Evolutionary conservation across 1,139 yeast species (phyloP).

Genomic region (Kurtzmaniella quercitrusa): DNA sequence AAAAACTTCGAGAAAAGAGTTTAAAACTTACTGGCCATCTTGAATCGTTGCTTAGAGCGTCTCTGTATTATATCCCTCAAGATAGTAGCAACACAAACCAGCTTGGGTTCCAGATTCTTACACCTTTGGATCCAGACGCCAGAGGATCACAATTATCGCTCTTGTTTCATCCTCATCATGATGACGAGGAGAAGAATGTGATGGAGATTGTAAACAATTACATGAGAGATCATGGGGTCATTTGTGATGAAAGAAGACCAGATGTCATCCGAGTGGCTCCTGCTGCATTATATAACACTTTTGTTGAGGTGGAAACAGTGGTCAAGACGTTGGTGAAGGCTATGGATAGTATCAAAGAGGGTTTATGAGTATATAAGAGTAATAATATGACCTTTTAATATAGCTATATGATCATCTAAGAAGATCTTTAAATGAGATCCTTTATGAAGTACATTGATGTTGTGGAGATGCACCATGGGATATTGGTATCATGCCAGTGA

Average conservation of each 20-base stretch:
- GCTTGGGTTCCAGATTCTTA: constrained; percentile 62
- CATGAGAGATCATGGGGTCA: constrained; percentile 56
- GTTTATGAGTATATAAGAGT: constrained; percentile 2
- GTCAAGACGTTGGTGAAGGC: constrained; percentile 43
- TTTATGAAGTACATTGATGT: too few species aligned
- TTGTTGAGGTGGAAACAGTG: constrained; percentile 54
- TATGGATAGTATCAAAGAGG: constrained; percentile 15
- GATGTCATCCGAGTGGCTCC: constrained; percentile 86
- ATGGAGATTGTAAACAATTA: constrained; percentile 61
- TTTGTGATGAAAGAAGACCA: constrained; percentile 88
- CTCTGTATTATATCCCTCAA: constrained; percentile 39
- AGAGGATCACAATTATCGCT: constrained; percentile 84
- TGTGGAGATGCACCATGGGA: too few species aligned
- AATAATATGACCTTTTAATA: not conserved
- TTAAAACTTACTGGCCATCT: constrained; percentile 55
- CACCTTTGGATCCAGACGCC: constrained; percentile 54
- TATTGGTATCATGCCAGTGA: too few species aligned
- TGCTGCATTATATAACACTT: constrained; percentile 75
- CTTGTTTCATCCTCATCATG: constrained; percentile 52
- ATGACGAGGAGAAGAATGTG: constrained; percentile 31
- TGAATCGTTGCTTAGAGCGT: constrained; percentile 38
- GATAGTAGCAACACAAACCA: constrained; percentile 15
- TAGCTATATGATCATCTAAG: too few species aligned
- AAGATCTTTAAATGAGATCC: too few species aligned
- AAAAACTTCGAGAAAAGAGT: constrained; percentile 52